Evolutionary conservation across 148 eudicot species (phyloP), one percentile per base, ranked within the genome.

Genomic region (Rhododendron mucronatum): DNA sequence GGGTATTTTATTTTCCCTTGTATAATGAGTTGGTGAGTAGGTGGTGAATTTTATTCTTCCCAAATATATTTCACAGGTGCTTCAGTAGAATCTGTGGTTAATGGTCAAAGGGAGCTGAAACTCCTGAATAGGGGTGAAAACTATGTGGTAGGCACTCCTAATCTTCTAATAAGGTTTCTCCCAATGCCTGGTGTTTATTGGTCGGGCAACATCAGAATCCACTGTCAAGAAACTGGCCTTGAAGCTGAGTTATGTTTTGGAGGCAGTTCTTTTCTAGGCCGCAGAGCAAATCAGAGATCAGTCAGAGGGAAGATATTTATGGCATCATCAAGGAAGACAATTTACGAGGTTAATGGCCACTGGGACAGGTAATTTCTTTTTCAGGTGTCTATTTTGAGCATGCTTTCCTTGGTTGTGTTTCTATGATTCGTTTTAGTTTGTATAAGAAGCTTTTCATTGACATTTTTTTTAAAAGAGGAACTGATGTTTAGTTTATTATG

Each of bases 151-250:
- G 92, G 91, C 84, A 90, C 91, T 12, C 98, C 98, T 14, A 96
- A 90, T 14, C 88, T 96, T 35, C 83, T 91, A 37, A 91, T 96
- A 84, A 93, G 91, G 80, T 88, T 96, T 73, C 84, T 96, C 21
- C 98, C 98, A 3, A 41, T 91, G n/a, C 94, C 93, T n/a, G 69
- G 94, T 12, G 93, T 92, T 82, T 91, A 93, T 23, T 95, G 98
- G 96, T 79, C 89, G 1, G 98, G 98, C 39, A 92, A 89, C 81
- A 93, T 92, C 63, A 91, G 61, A 77, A 90, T 95, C 37, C 74
- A 81, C 20, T 96, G 98, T 75, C 86, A 91, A 92, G 93, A 96
- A 91, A 94, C 92, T 15, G 92, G 86, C 5, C 92, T 96, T 81
- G 90, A 87, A 90, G 96, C 98, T 3, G 91, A 93, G 55, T 85